Base-by-base conservation (phyloP, 495 filamentous ascomycete species). In the Tricharina praecox region DNA sequence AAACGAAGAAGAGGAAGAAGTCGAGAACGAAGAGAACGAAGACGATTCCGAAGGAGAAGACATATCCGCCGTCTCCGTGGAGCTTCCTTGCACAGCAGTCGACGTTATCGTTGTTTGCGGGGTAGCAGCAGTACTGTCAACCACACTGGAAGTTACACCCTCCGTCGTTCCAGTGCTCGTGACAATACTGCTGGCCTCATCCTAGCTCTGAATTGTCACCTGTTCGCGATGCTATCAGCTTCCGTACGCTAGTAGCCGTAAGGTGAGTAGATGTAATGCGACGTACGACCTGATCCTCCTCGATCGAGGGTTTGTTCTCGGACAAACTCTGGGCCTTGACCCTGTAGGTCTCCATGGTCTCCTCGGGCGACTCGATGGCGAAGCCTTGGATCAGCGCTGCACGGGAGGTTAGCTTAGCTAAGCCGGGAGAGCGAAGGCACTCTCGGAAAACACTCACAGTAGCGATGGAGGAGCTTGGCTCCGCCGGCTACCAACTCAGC, bases 271-370 rank as follows among this genome's bases (percentile, higher is more conserved):
- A n/a, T n/a, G n/a, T n/a, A n/a, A n/a, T n/a, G n/a, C n/a, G 5
- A 37, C 43, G 26, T 34, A 46, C 43, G 9, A 33, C 20, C 28
- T 46, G 43, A 21, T 46, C 43, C 25, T 46, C 43, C 28, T 46
- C 43, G 8, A 46, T 34, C 9, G 18, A 18, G 2, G 43, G 43
- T 13, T 46, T 46, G 25, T 20, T 7, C 2, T 15, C 28, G 23
- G 19, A 8, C n/a, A n/a, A n/a, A 13, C 10, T 1, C 43, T 46
- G 15, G 5, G 30, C 28, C 30, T 8, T 33, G 2, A 46, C 28
- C 28, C 35, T 11, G 18, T 23, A 46, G 10, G 15, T 23, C 25
- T 33, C 43, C 43, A 46, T 46, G n/a, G 43, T 23, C 16, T 10
- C 24, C 4, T 46, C 43, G n/a, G 43, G 43, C 13, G 26, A 32